These are phyloP conservation scores for Aspergillus sp. DNA, from an alignment of 2,329 filamentous ascomycete species.

Conservation along the genomic window DNA sequence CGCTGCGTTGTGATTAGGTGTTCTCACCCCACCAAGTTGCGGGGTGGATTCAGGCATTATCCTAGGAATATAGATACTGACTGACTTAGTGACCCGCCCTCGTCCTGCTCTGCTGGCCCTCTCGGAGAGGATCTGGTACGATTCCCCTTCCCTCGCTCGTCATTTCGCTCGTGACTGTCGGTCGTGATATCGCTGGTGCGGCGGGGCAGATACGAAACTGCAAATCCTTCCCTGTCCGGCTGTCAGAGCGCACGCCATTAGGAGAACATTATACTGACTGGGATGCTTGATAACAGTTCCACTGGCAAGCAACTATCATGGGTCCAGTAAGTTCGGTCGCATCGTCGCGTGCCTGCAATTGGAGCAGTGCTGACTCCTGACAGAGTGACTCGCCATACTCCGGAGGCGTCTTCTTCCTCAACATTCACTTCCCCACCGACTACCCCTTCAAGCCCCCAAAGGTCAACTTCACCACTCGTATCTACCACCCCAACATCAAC, in stretches of 20 bases:
- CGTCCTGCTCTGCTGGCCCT: conserved; percentile 95
- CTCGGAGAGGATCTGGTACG: conserved; percentile 96
- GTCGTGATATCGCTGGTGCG: conserved; percentile 6
- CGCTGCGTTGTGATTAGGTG: neutral
- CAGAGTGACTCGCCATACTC: conserved; percentile 95
- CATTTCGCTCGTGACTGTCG: conserved; percentile 3
- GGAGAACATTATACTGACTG: conserved; percentile 8
- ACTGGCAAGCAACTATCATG: conserved; percentile 99
- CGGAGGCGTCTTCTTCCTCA: conserved; percentile 96
- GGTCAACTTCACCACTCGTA: conserved; percentile 99
- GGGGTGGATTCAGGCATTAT: neutral
- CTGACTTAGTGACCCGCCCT: conserved; percentile 76
- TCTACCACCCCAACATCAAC: conserved; percentile 99
- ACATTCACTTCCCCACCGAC: conserved; percentile 98
- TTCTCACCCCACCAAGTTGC: neutral
- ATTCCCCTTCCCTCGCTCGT: conserved; percentile 1
- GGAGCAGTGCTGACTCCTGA: conserved; percentile 22
- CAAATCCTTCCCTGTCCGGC: neutral
- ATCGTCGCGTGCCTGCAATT: conserved; percentile 1
- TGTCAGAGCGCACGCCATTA: neutral
- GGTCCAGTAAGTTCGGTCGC: conserved; percentile 66
- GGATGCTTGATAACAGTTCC: conserved; percentile 60
- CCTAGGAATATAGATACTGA: neutral
- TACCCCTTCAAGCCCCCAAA: conserved; percentile 99
- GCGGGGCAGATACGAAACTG: conserved; percentile 15